A percentile compares a stretch with the other conserved stretches of the same genome.
phyloP scores from a whole-genome alignment of 306 rosid genomes.

The Vachellia pachyceras region DNA sequence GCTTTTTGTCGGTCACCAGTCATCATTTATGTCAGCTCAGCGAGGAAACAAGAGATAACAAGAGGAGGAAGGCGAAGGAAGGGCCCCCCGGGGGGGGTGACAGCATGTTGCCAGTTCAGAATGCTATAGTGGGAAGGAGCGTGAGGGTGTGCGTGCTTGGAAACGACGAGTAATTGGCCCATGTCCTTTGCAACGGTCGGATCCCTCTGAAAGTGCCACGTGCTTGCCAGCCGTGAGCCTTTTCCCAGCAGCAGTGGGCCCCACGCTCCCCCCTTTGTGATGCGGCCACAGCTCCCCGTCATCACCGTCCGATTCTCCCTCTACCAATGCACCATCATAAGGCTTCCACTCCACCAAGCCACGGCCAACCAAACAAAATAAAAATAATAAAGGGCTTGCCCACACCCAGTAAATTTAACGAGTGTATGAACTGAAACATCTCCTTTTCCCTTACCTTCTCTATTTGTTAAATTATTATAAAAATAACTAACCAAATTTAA shows the following conservation, averaged over 20 bases:
- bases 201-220: slow-evolving; percentile 40
- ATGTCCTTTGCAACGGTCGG: slow-evolving; percentile 23
- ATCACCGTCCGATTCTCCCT: background rate
- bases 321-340: background rate
- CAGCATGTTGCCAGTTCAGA: slow-evolving; percentile 56
- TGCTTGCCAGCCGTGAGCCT: slow-evolving; percentile 50
- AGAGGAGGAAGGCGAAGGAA: background rate
- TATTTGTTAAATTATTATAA: no score
- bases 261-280: background rate
- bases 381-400: background rate
- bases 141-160: background rate
- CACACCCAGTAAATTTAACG: no score
- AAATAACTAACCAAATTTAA: no score
- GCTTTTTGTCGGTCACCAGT: slow-evolving; percentile 53
- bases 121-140: background rate
- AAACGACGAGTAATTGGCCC: background rate
- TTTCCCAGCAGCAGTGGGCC: slow-evolving; percentile 18
- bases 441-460: no score
- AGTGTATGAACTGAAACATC: no score
- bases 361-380: background rate
- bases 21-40: background rate
- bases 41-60: slow-evolving; percentile 1
- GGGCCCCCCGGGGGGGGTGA: slow-evolving; percentile 8
- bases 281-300: background rate
- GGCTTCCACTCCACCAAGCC: background rate